These are phyloP conservation scores for Yamadazyma insecticola DNA, from an alignment of 805 yeast species.

Conservation along the genomic window DNA sequence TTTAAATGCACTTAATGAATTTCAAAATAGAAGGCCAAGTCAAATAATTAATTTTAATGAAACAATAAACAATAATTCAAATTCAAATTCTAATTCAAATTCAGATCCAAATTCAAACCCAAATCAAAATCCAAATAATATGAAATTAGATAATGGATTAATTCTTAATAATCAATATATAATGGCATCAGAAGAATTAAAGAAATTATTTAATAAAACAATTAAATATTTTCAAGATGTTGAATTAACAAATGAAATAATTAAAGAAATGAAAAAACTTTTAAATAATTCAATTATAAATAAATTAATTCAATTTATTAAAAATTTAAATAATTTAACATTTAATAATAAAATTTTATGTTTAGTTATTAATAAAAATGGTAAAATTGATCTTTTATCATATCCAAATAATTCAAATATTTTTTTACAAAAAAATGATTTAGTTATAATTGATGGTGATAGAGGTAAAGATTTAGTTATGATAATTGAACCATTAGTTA, in stretches of 20 bases:
- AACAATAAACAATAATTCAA: neutral
- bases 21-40: conserved; percentile 40
- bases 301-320: conserved; percentile 33
- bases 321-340: conserved; percentile 37
- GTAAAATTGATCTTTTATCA: conserved; percentile 66
- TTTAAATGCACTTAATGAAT: conserved; percentile 28
- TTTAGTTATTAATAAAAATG: conserved; percentile 56
- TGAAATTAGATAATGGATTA: conserved; percentile 59
- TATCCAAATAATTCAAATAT: conserved; percentile 64
- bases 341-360: conserved; percentile 38
- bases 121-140: conserved; percentile 7
- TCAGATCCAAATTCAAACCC: neutral
- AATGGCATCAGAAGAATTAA: conserved; percentile 55
- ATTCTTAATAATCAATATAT: conserved; percentile 52
- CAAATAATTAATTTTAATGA: conserved; percentile 28
- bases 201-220: conserved; percentile 44
- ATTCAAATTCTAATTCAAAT: neutral
- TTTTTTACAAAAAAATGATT: conserved; percentile 52
- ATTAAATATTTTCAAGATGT: conserved; percentile 47
- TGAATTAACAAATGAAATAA: conserved; percentile 20
- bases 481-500: conserved; percentile 62
- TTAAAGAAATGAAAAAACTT: conserved; percentile 22
- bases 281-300: conserved; percentile 22
- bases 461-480: conserved; percentile 76
- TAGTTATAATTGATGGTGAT: conserved; percentile 79